phyloP scores from a whole-genome alignment of 2,329 filamentous ascomycete genomes.

The Aspergillus spinulosporus region DNA sequence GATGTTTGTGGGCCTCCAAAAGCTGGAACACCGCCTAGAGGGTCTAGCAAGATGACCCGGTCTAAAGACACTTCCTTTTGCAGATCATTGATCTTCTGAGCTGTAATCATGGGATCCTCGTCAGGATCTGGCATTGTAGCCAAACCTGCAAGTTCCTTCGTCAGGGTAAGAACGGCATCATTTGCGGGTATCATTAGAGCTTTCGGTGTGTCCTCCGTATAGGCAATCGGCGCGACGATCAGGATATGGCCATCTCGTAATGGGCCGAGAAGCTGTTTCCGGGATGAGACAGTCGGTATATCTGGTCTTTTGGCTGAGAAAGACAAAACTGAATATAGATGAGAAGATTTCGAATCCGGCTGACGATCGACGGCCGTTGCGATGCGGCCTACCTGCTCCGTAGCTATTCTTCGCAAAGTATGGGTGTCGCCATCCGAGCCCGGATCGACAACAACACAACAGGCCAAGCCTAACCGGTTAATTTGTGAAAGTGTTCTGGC shows the following conservation, averaged over 20 bases:
- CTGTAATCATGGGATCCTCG: conserved; percentile 45
- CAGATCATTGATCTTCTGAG: conserved; percentile 41
- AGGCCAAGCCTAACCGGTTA: conserved; percentile 74
- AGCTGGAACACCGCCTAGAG: conserved; percentile 79
- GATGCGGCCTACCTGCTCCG: conserved; percentile 69
- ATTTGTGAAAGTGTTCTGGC: conserved; percentile 83
- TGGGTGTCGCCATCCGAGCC: conserved; percentile 50
- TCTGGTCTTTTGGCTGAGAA: conserved; percentile 35
- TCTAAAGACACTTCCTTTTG: conserved; percentile 67
- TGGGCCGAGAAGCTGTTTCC: conserved; percentile 62
- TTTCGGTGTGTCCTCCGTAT: conserved; percentile 53
- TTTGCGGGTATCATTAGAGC: conserved; percentile 54
- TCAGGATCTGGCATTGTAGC: conserved; percentile 49
- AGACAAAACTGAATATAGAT: conserved; percentile 61
- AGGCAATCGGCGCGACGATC: conserved; percentile 66
- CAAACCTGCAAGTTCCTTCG: conserved; percentile 71
- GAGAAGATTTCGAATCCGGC: conserved; percentile 66
- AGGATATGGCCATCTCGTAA: conserved; percentile 69
- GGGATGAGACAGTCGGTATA: conserved; percentile 41
- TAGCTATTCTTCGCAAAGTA: conserved; percentile 49
- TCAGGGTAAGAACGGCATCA: conserved; percentile 73
- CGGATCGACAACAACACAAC: conserved; percentile 76
- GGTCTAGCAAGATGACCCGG: conserved; percentile 84
- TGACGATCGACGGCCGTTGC: conserved; percentile 72
- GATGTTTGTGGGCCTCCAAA: conserved; percentile 59